These are phyloP conservation scores for Phytophthora tubulina DNA, from an alignment of 352 stramenopile genomes.

Conservation along the genomic window DNA sequence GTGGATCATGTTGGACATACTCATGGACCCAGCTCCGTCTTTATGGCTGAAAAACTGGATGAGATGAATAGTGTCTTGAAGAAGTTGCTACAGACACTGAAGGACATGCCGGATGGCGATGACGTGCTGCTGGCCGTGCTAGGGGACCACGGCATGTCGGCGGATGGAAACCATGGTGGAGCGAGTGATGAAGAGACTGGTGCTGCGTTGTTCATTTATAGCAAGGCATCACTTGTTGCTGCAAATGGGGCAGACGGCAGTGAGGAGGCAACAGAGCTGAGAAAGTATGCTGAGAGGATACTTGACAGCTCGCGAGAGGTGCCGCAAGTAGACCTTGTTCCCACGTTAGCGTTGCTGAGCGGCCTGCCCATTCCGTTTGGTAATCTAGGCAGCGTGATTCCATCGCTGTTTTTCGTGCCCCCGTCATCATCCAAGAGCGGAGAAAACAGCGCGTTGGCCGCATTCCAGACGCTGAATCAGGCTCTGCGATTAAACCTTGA, in stretches of 20 bases:
- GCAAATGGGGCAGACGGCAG: conserved; percentile 1
- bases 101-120: conserved; percentile 59
- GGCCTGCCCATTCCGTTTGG: conserved; percentile 97
- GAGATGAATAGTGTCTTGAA: conserved; percentile 96
- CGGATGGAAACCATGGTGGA: conserved; percentile 98
- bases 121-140: conserved; percentile 94
- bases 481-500: conserved; percentile 85
- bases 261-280: conserved; percentile 23
- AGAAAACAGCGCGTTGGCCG: conserved; percentile 27
- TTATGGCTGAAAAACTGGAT: conserved; percentile 96
- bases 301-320: conserved; percentile 53
- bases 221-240: conserved; percentile 53
- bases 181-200: conserved; percentile 96
- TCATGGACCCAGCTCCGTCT: conserved; percentile 93
- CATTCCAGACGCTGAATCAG: conserved; percentile 65
- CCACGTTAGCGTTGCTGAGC: conserved; percentile 94
- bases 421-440: conserved; percentile 4
- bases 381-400: conserved; percentile 94
- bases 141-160: conserved; percentile 99
- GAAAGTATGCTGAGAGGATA: conserved; percentile 39
- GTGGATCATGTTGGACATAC: conserved; percentile 99
- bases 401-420: conserved; percentile 86
- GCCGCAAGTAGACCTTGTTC: conserved; percentile 97
- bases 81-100: conserved; percentile 73
- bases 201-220: conserved; percentile 95